Percentiles rank a stretch among this genome's conserved stretches.
phyloP scores from a whole-genome alignment of 495 filamentous ascomycete species.

The Neurospora tetraspora region DNA sequence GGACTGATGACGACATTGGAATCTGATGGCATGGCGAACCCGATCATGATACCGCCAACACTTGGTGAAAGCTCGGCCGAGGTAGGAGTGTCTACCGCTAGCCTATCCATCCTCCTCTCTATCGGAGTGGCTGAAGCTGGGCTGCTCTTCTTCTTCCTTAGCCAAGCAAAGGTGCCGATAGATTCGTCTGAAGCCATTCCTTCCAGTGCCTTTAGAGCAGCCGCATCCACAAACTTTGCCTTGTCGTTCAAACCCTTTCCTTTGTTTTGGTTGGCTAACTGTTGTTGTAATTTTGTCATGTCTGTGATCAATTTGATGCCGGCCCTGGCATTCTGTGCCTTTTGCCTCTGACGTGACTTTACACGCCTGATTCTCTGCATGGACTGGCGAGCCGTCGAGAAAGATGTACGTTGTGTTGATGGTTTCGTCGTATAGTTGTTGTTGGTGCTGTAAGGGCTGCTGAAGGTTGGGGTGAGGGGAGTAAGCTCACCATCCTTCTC shows the following conservation, averaged over 20 bases:
- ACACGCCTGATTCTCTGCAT: constrained; percentile 28
- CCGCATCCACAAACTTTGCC: constrained; percentile 38
- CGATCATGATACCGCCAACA: constrained; percentile 70
- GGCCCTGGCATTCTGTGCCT: constrained; percentile 45
- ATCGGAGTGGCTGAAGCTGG: constrained; percentile 6
- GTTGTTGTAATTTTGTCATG: constrained; percentile 25
- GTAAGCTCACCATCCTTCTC: constrained; percentile 13
- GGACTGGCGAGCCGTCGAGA: constrained; percentile 18
- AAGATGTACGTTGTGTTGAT: constrained; percentile 9
- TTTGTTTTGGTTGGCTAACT: constrained; percentile 11
- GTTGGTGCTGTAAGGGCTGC: constrained; percentile 5
- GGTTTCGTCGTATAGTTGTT: constrained; percentile 3
- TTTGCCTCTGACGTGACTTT: constrained; percentile 40
- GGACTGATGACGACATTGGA: constrained; percentile 44
- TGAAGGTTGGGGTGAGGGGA: constrained; percentile 16
- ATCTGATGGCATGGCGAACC: constrained; percentile 56
- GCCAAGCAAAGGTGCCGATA: constrained; percentile 33
- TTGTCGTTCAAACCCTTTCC: background rate
- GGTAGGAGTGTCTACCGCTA: constrained; percentile 8
- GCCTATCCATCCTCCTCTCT: constrained; percentile 18
- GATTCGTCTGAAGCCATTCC: constrained; percentile 30
- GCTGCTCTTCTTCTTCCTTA: constrained; percentile 24
- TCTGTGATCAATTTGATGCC: constrained; percentile 60
- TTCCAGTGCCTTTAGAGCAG: constrained; percentile 41
- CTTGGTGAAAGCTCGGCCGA: constrained; percentile 59